Evolutionary conservation across 495 filamentous ascomycete species (phyloP), one percentile per base, ranked within the genome.

Genomic region (Trichoderma asperelloides): DNA sequence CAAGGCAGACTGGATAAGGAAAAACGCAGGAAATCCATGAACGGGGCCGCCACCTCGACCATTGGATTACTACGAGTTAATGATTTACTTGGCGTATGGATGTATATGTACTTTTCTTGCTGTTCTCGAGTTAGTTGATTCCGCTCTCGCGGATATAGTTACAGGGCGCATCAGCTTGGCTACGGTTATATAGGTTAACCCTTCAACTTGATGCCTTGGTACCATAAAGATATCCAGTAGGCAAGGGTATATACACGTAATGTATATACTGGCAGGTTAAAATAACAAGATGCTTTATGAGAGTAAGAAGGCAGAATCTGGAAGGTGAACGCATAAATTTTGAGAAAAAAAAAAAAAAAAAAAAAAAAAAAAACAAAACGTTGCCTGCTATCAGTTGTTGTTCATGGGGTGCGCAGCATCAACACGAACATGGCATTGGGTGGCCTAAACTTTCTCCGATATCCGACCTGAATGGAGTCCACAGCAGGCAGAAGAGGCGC

Each of bases 61-160:
- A 16, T 60, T 60, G 55, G 55, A 60, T 23, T 21, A 60, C 49
- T n/a, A 55, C 16, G 55, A 60, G 55, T 25, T 60, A 37, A 60
- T 60, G 23, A 60, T 60, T 60, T 55, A 55, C 25, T 60, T 60
- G 55, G 55, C 55, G 55, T 21, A 60, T 60, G 23, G 55, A 18
- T 60, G 55, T 30, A 28, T 13, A 30, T 18, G 16, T 60, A 21
- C 23, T 30, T 60, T 30, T 60, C 15, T 60, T 15, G 11, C 27
- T 33, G 15, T 60, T 30, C 0, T 6, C 30, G n/a, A 55, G n/a
- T 27, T 25, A 21, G 21, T 55, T 23, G 21, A 21, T 25, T 21
- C 49, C 4, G 18, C 49, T 23, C 49, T 55, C 2, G 21, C n/a
- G 18, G 41, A 18, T 45, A 45, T 45, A 16, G 7, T 18, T 18